phyloP scores from a whole-genome alignment of 306 rosid genomes.

The Ochetophila trinervis region DNA sequence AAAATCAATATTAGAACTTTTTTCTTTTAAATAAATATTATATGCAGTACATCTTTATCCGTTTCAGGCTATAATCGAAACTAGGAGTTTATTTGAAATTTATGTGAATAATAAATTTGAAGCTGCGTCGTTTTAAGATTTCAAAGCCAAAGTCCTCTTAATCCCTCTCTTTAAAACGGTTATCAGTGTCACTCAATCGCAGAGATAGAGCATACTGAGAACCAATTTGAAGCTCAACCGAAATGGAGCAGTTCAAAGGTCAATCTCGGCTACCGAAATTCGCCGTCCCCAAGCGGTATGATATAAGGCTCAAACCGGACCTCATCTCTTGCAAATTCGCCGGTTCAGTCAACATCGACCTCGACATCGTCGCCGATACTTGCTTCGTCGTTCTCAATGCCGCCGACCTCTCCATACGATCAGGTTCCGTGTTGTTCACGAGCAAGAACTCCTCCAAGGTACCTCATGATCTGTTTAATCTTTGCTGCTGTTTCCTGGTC shows the following conservation, averaged over 20 bases:
- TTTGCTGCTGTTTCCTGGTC: neutral
- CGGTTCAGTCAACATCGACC: conserved; percentile 65
- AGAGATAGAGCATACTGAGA: no score
- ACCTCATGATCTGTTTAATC: neutral
- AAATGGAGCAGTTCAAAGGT: conserved; percentile 82
- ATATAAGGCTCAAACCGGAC: conserved; percentile 67
- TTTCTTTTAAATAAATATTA: no score
- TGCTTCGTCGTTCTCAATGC: conserved; percentile 76
- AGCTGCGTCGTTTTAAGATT: no score
- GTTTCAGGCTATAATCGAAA: no score
- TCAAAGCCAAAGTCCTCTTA: no score
- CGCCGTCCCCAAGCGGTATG: conserved; percentile 79
- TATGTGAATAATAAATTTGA: no score
- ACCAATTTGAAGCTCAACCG: neutral
- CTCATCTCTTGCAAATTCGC: conserved; percentile 58
- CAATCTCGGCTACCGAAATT: conserved; percentile 88
- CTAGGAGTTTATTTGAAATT: no score
- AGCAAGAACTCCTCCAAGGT: conserved; percentile 49
- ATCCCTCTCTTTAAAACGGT: no score
- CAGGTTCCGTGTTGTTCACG: conserved; percentile 42
- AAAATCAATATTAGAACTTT: no score
- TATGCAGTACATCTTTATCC: no score
- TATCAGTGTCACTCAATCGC: neutral
- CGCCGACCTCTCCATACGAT: conserved; percentile 50
- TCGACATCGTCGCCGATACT: conserved; percentile 63